Evolutionary conservation across 768 basidiomycete species (phyloP).

Genomic region (Terana coerulea): DNA sequence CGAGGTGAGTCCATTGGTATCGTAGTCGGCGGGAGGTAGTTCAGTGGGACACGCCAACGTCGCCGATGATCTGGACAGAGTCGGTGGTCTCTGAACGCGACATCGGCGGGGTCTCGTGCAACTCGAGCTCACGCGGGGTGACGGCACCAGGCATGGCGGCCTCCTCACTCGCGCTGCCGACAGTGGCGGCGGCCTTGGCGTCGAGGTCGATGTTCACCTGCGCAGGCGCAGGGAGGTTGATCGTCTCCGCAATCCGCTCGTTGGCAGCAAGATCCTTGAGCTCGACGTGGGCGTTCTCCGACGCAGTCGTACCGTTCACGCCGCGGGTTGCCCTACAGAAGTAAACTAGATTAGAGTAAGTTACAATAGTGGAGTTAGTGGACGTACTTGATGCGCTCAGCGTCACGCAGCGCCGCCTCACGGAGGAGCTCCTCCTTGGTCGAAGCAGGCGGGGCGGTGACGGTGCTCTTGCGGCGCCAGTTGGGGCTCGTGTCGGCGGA

Average conservation of each 20-base stretch:
- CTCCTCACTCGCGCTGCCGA: background rate
- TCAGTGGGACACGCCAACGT: no score
- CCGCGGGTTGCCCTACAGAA: conserved; percentile 20
- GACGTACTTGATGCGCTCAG: conserved; percentile 24
- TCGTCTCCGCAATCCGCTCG: background rate
- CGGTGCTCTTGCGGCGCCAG: background rate
- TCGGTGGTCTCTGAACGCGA: conserved; percentile 21
- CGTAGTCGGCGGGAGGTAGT: no score
- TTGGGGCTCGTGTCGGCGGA: background rate
- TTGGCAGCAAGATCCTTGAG: conserved; percentile 1
- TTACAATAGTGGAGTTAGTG: no score
- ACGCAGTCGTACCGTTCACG: conserved; percentile 10
- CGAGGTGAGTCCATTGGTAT: no score
- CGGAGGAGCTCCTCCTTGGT: conserved; percentile 18
- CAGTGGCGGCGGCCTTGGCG: background rate
- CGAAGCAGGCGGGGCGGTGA: background rate
- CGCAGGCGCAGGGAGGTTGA: conserved; percentile 2
- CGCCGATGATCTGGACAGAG: conserved; percentile 21
- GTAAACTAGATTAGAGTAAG: background rate
- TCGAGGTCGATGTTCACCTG: background rate
- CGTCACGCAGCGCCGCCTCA: conserved; percentile 22
- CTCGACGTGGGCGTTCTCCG: conserved; percentile 9
- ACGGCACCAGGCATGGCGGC: background rate
- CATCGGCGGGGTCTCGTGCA: conserved; percentile 5
- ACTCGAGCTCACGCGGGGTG: background rate